A percentile compares a stretch with the other conserved stretches of the same genome.
phyloP scores from a whole-genome alignment of 2,329 filamentous ascomycete species.

The Fusarium camptoceras region DNA sequence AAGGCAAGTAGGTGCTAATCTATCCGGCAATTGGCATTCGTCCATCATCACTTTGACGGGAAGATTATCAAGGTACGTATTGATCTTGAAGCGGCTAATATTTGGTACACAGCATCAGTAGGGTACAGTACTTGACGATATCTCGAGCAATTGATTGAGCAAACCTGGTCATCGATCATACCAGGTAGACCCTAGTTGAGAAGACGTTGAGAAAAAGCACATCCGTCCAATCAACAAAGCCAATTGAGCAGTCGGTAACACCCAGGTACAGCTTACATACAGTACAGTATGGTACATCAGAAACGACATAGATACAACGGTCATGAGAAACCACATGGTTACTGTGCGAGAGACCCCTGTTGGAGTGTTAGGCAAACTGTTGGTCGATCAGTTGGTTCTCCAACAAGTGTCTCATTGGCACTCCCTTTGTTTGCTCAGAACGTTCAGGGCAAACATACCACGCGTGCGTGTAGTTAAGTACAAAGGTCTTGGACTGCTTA shows the following conservation, averaged over 20 bases:
- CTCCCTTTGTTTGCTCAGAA: constrained; percentile 15
- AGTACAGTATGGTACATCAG: not conserved
- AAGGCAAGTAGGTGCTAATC: not conserved
- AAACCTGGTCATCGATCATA: not conserved
- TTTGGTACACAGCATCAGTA: not conserved
- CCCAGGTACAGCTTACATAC: constrained; percentile 12
- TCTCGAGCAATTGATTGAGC: not conserved
- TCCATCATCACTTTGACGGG: not conserved
- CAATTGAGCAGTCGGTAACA: constrained; percentile 12
- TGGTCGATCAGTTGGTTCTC: constrained; percentile 4
- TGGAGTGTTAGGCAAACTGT: constrained; percentile 3
- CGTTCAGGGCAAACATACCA: constrained; percentile 16
- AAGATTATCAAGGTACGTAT: not conserved
- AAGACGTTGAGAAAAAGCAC: constrained; percentile 15
- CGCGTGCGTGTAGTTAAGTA: not conserved
- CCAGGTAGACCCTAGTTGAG: not conserved
- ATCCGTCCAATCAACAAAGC: constrained; percentile 4
- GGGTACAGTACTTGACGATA: not conserved
- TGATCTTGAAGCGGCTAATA: not conserved
- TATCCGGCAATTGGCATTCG: not conserved
- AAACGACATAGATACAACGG: constrained; percentile 4
- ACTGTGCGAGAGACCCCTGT: constrained; percentile 1
- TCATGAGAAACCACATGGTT: constrained; percentile 18
- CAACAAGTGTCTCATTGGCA: constrained; percentile 16
- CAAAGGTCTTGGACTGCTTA: not conserved